Evolutionary conservation across 257 asterid species (phyloP).

Genomic region (Solanum piurae): DNA sequence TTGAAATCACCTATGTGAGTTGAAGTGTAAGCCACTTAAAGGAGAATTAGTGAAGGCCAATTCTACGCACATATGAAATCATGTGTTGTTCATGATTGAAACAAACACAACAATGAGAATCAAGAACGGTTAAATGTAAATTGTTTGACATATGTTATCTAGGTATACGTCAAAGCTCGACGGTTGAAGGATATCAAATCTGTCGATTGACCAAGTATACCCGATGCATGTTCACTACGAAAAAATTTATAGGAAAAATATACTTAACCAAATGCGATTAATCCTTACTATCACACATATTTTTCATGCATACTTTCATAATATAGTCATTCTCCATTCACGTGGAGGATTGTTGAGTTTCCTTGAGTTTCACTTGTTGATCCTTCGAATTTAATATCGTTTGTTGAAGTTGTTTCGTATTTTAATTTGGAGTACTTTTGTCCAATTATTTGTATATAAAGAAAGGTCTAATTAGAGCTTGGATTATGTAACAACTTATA

Average conservation of each 20-base stretch:
- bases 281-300: background rate
- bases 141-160: background rate
- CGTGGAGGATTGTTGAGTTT: background rate
- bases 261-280: background rate
- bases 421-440: background rate
- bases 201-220: background rate
- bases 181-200: too few relatives aligned
- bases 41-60: background rate
- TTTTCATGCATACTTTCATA: background rate
- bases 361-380: background rate
- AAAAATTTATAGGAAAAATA: too few relatives aligned
- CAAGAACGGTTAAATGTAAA: background rate
- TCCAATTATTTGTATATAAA: background rate
- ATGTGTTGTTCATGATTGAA: background rate
- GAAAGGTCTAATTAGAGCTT: background rate
- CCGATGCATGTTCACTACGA: background rate
- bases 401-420: too few relatives aligned
- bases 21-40: too few relatives aligned
- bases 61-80: background rate
- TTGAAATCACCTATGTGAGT: background rate
- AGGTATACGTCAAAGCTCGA: background rate
- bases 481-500: too few relatives aligned
- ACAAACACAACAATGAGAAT: background rate
- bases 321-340: too few relatives aligned
- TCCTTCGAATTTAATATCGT: background rate